These are phyloP conservation scores for Filobasidium floriforme DNA, from an alignment of 768 basidiomycete species.

Conservation along the genomic window DNA sequence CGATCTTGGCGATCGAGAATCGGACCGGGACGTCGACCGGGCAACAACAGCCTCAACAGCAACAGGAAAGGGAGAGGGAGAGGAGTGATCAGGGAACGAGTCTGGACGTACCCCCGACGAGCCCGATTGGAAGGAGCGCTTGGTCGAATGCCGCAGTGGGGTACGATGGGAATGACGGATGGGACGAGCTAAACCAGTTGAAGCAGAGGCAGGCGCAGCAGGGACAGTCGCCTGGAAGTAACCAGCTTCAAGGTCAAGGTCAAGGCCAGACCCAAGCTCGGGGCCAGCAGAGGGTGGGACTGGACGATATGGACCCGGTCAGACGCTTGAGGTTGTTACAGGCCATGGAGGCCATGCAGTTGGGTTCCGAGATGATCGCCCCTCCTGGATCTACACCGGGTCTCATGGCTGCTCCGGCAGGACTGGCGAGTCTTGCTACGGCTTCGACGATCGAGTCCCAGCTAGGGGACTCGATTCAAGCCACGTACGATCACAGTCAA, in stretches of 20 bases:
- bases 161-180: conserved; percentile 11
- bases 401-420: not conserved
- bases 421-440: not conserved
- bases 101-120: not conserved
- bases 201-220: conserved; percentile 7
- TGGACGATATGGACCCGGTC: not conserved
- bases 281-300: not conserved
- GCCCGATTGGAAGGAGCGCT: conserved; percentile 11
- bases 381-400: conserved; percentile 10
- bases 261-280: too few species aligned
- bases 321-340: conserved; percentile 29
- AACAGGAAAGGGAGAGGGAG: conserved; percentile 5
- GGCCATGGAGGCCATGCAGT: conserved; percentile 41
- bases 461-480: too few species aligned
- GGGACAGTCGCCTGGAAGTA: not conserved
- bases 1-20: conserved; percentile 20
- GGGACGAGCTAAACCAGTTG: not conserved
- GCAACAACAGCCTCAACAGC: not conserved
- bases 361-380: conserved; percentile 30
- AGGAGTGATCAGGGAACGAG: not conserved
- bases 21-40: conserved; percentile 12
- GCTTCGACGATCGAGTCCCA: too few species aligned
- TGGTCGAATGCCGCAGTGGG: conserved; percentile 1
- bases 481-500: not conserved
- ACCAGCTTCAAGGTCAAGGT: not conserved